phyloP scores from a whole-genome alignment of 208 protist species.

The Naegleria fowleri region DNA sequence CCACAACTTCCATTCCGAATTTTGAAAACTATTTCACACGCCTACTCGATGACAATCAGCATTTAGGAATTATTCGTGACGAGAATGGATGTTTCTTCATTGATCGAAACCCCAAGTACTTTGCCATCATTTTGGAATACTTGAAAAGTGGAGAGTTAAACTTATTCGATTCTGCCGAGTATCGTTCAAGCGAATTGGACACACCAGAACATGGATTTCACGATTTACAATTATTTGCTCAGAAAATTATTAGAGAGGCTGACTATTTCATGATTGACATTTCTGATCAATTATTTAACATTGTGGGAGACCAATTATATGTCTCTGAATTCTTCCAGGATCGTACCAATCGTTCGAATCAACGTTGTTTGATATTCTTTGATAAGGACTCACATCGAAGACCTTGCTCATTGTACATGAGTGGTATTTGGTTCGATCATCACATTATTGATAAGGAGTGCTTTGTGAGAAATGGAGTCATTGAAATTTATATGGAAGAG shows the following conservation, averaged over 20 bases:
- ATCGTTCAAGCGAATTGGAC: neutral
- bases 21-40: no score
- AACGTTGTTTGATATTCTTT: neutral
- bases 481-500: neutral
- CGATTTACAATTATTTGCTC: neutral
- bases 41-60: no score
- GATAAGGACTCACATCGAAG: neutral
- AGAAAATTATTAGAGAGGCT: neutral
- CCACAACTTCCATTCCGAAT: no score
- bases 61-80: neutral
- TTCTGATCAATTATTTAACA: neutral
- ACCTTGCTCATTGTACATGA: constrained; percentile 7
- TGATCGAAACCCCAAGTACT: neutral
- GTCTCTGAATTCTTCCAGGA: neutral
- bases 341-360: neutral
- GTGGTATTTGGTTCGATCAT: neutral
- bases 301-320: constrained; percentile 7
- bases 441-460: neutral
- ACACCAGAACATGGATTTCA: no score
- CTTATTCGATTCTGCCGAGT: neutral
- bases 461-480: neutral
- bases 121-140: neutral
- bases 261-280: constrained; percentile 4
- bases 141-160: neutral
- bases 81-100: neutral